Percentiles rank a stretch among this genome's conserved stretches.
These are phyloP conservation scores for Pythium insidiosum DNA, from an alignment of 352 stramenopile species.

Conservation along the genomic window DNA sequence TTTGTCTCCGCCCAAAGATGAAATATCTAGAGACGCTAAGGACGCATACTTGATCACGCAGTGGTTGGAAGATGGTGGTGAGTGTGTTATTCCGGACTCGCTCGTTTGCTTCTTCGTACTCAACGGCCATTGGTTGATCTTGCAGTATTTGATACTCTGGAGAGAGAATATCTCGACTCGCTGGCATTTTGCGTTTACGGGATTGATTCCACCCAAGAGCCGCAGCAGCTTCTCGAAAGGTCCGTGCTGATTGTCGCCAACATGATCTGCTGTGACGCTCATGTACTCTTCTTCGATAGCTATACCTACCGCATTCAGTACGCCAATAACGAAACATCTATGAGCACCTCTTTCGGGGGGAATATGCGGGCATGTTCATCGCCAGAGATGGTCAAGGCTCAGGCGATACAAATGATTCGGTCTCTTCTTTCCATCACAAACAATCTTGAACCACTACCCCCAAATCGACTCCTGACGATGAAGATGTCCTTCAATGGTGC, in stretches of 20 bases:
- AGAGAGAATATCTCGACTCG: constrained; percentile 30
- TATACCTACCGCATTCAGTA: constrained; percentile 34
- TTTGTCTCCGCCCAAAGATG: constrained; percentile 19
- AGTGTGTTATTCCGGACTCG: background rate
- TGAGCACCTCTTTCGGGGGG: no score
- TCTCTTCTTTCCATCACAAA: constrained; percentile 37
- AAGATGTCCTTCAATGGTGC: constrained; percentile 32
- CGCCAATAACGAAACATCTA: no score
- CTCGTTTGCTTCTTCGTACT: background rate
- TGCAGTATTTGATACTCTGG: constrained; percentile 26
- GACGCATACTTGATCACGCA: constrained; percentile 22
- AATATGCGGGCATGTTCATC: no score
- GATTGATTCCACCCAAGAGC: constrained; percentile 10
- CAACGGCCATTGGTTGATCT: background rate
- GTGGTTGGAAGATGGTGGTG: constrained; percentile 35
- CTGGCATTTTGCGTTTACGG: constrained; percentile 27
- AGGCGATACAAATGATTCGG: constrained; percentile 34
- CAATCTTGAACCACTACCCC: constrained; percentile 24
- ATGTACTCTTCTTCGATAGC: constrained; percentile 10
- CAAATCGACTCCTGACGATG: constrained; percentile 30
- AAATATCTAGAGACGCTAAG: constrained; percentile 6
- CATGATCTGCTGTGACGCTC: background rate
- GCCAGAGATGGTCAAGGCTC: constrained; percentile 31
- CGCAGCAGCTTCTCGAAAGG: constrained; percentile 27
- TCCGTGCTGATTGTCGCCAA: constrained; percentile 1